Evolutionary conservation across 202 grass and related monocot species (phyloP), one percentile per base, ranked within the genome.

Genomic region (Eragrostis tef): DNA sequence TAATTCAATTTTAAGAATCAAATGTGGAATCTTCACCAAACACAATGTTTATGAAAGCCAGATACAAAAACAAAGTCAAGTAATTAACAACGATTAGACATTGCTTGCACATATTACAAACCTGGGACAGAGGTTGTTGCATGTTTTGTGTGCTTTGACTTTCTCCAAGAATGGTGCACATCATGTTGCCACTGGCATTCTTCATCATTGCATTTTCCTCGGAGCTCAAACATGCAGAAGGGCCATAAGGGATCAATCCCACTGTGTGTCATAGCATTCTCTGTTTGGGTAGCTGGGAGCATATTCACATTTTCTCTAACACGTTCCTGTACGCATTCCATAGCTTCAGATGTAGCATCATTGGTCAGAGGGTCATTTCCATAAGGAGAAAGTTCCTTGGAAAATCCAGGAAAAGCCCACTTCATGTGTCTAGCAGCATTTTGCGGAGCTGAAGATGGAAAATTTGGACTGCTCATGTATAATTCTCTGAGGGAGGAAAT

Each of bases 141-240:
- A 68, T 58, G 41, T 68, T 88, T 79, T 48, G 21, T 56, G 62
- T 78, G 73, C 66, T 87, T 90, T 64, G 70, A 82, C 19, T 92
- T 95, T 87, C 93, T 95, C 90, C 89, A 91, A 59, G 71, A 56
- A 60, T 76, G 88, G 39, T 84, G 75, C 72, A 90, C 87, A 78
- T 59, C 54, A 90, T 99, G 96, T 69, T 99, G 96, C 90, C 90
- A 99, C 31, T 83, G 90, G 54, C 96, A 99, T 68, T 96, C 93
- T 81, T 99, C 93, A 64, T 99, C 91, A 84, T 99, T 95, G 75
- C 96, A 99, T 83, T 88, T 99, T 81, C 96, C 96, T 87, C 93
- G 87, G 45, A 99, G 90, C 88, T 99, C 96, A 91, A 90, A 99
- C 83, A 99, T 81, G 78, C 96, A 99, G 78, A 99, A 93, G 7